Evolutionary conservation across 345 rosid genomes (phyloP).

Genomic region (Rhodamnia rubescens): DNA sequence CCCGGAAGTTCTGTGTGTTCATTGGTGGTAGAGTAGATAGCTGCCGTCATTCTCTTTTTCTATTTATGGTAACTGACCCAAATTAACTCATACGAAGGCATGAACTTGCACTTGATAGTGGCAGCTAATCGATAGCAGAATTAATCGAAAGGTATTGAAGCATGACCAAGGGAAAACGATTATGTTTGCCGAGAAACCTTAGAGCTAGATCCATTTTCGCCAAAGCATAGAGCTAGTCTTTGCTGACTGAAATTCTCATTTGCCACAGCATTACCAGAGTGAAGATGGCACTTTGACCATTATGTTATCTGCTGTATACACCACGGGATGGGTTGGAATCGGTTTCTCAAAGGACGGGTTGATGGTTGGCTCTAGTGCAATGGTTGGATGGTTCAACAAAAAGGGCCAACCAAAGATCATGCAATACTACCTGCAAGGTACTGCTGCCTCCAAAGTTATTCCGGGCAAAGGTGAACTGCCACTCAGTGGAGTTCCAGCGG

Average conservation of each 20-base stretch:
- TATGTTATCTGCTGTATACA: constrained; percentile 63
- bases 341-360: constrained; percentile 83
- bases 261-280: constrained; percentile 47
- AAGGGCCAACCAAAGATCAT: constrained; percentile 67
- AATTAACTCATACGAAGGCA: not conserved
- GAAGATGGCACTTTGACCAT: constrained; percentile 59
- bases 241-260: not conserved
- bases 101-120: not conserved
- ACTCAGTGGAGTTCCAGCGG: constrained; percentile 55
- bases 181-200: not conserved
- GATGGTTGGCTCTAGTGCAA: constrained; percentile 89
- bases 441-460: constrained; percentile 42
- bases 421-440: constrained; percentile 71
- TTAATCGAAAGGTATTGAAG: not conserved
- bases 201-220: not conserved
- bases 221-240: not conserved
- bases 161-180: not conserved
- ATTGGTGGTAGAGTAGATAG: not conserved
- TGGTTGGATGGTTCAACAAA: constrained; percentile 77
- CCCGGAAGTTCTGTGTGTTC: not conserved
- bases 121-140: not conserved
- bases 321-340: constrained; percentile 88
- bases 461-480: constrained; percentile 69
- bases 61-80: not conserved
- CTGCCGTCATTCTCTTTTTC: not conserved